These are phyloP conservation scores for Sugiyamaella neomexicana DNA, from an alignment of 1,139 yeast genomes.

Conservation along the genomic window DNA sequence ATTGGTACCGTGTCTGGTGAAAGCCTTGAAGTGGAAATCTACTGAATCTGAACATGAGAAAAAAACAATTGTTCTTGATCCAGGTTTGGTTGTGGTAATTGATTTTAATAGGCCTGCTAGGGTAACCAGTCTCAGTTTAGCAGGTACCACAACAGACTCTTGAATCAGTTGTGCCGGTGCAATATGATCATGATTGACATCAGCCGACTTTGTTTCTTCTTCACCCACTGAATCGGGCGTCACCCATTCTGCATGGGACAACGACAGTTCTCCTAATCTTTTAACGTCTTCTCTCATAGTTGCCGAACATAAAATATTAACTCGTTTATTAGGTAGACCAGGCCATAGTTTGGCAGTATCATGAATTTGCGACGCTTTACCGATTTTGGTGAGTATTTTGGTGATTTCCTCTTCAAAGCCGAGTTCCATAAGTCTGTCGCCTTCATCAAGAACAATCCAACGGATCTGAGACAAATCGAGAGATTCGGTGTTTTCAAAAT, in stretches of 20 bases:
- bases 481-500: slow-evolving; percentile 80
- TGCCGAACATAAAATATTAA: slow-evolving; percentile 89
- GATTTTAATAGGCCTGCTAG: slow-evolving; percentile 64
- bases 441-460: slow-evolving; percentile 90
- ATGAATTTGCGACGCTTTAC: slow-evolving; percentile 40
- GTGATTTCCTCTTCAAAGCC: slow-evolving; percentile 94
- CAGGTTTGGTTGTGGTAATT: slow-evolving; percentile 41
- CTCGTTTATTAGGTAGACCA: slow-evolving; percentile 64
- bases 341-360: slow-evolving; percentile 42
- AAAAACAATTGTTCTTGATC: slow-evolving; percentile 72
- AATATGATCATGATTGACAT: slow-evolving; percentile 35
- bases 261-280: slow-evolving; percentile 73
- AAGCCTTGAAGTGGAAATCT: slow-evolving; percentile 79
- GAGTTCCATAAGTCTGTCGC: slow-evolving; percentile 89
- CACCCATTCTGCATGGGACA: slow-evolving; percentile 67
- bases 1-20: slow-evolving; percentile 47
- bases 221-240: slow-evolving; percentile 38
- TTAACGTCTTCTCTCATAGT: slow-evolving; percentile 82
- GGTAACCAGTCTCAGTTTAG: slow-evolving; percentile 83
- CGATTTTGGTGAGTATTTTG: slow-evolving; percentile 61
- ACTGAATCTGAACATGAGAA: slow-evolving; percentile 94
- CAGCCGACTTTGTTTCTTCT: slow-evolving; percentile 13
- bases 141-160: slow-evolving; percentile 78
- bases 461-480: slow-evolving; percentile 71
- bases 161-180: slow-evolving; percentile 94